Conservation (phyloP, 768 basidiomycete species). For the Xanthoconium purpureum region DNA sequence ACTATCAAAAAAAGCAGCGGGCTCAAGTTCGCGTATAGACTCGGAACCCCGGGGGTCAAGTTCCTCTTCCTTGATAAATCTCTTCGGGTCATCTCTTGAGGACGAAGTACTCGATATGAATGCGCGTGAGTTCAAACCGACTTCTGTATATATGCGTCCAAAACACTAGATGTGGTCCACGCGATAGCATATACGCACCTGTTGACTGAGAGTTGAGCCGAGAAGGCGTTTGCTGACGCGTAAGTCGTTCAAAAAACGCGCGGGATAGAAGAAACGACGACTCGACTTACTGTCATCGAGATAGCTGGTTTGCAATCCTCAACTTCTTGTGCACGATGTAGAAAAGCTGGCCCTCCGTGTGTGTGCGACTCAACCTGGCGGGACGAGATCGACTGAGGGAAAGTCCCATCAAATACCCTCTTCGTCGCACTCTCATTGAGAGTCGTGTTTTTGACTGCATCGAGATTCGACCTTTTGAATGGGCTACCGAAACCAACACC, state of each 20-base stretch:
- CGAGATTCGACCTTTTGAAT: slow-evolving; percentile 10
- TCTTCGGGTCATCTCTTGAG: slow-evolving; percentile 8
- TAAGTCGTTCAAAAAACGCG: background rate
- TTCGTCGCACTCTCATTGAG: slow-evolving; percentile 2
- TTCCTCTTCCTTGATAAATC: slow-evolving; percentile 8
- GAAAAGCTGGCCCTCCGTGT: slow-evolving; percentile 5
- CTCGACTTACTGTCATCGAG: slow-evolving; percentile 5
- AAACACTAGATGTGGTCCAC: background rate
- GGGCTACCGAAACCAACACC: slow-evolving; percentile 2
- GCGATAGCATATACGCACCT: slow-evolving; percentile 25
- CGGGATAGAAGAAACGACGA: background rate
- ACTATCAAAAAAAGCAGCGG: slow-evolving; percentile 3
- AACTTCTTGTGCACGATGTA: background rate
- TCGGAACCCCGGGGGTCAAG: background rate
- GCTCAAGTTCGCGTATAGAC: background rate
- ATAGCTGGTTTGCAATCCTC: slow-evolving; percentile 4
- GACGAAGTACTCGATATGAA: background rate
- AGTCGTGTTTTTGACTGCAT: slow-evolving; percentile 6
- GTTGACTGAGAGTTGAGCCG: slow-evolving; percentile 7
- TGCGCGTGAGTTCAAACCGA: background rate
- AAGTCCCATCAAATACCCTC: slow-evolving; percentile 5
- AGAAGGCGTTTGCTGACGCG: slow-evolving; percentile 9
- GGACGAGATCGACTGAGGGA: slow-evolving; percentile 11
- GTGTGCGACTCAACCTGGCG: slow-evolving; percentile 12
- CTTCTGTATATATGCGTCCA: slow-evolving; percentile 17